phyloP scores from a whole-genome alignment of 345 rosid species.

The Psidium guajava region DNA sequence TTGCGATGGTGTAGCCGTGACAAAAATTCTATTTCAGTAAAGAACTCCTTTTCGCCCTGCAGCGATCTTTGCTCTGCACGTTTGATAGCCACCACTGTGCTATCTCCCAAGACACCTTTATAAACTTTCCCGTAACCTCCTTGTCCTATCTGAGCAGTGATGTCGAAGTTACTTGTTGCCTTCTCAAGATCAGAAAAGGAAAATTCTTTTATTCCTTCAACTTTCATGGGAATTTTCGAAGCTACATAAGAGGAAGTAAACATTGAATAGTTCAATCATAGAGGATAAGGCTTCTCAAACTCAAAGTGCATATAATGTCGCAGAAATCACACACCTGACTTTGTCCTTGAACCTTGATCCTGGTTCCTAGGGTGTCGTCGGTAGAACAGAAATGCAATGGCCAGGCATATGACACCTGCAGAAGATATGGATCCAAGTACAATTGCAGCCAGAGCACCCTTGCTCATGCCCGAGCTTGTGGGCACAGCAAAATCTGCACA shows the following conservation, averaged over 20 bases:
- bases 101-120: slow-evolving; percentile 62
- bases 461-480: slow-evolving; percentile 1
- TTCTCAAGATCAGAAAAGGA: slow-evolving; percentile 55
- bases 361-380: not conserved
- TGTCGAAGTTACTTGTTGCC: slow-evolving; percentile 55
- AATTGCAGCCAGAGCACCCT: slow-evolving; percentile 2
- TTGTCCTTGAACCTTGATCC: not conserved
- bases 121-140: slow-evolving; percentile 98
- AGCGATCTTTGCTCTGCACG: slow-evolving; percentile 85
- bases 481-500: not conserved
- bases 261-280: no score
- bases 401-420: not conserved
- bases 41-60: slow-evolving; percentile 89
- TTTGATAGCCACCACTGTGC: slow-evolving; percentile 76
- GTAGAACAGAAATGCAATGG: slow-evolving; percentile 1
- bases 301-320: not conserved
- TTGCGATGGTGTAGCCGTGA: slow-evolving; percentile 92
- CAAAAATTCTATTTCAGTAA: slow-evolving; percentile 78
- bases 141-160: slow-evolving; percentile 69
- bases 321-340: not conserved
- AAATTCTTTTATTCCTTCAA: slow-evolving; percentile 74
- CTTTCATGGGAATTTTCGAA: slow-evolving; percentile 42
- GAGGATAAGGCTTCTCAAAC: not conserved
- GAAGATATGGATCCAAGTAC: slow-evolving; percentile 5
- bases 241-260: slow-evolving; percentile 16